phyloP scores from a whole-genome alignment of 371 early-diverging fungal species.

The Mucor piriformis region DNA sequence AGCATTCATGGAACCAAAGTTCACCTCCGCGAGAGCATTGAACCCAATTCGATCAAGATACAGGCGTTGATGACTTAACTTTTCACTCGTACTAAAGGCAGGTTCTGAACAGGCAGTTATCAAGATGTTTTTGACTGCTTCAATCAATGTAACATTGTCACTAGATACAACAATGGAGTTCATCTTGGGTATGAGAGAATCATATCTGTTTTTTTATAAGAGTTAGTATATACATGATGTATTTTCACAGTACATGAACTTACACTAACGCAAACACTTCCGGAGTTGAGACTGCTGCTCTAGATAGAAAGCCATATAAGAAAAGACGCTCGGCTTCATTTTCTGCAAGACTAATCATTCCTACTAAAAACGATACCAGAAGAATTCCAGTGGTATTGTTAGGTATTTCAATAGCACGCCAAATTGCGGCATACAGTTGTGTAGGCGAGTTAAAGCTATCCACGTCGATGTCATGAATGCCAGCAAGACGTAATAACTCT shows the following conservation, averaged over 20 bases:
- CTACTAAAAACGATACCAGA: constrained; percentile 62
- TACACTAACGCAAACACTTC: constrained; percentile 53
- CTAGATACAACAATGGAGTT: constrained; percentile 48
- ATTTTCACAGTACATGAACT: not conserved
- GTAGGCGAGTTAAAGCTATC: constrained; percentile 1
- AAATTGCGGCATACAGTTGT: constrained; percentile 14
- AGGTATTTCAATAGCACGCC: constrained; percentile 43
- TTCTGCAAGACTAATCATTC: constrained; percentile 65
- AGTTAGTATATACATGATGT: not conserved
- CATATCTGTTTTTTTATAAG: constrained; percentile 34
- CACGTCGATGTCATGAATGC: constrained; percentile 35
- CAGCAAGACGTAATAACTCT: constrained; percentile 49
- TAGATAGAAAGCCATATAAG: constrained; percentile 68
- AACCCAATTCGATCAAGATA: constrained; percentile 59
- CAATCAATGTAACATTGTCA: constrained; percentile 47
- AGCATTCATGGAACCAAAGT: constrained; percentile 21
- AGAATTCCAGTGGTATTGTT: constrained; percentile 58
- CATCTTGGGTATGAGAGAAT: constrained; percentile 55
- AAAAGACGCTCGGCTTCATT: constrained; percentile 66
- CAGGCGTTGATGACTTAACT: constrained; percentile 35
- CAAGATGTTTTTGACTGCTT: constrained; percentile 65
- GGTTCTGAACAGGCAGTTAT: constrained; percentile 70
- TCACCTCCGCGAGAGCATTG: constrained; percentile 29
- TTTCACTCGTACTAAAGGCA: constrained; percentile 35
- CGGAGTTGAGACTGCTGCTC: constrained; percentile 56